Percentiles rank a stretch among this genome's conserved stretches.
Conservation (phyloP, 345 rosid genomes). For the Moringa oleifera region DNA sequence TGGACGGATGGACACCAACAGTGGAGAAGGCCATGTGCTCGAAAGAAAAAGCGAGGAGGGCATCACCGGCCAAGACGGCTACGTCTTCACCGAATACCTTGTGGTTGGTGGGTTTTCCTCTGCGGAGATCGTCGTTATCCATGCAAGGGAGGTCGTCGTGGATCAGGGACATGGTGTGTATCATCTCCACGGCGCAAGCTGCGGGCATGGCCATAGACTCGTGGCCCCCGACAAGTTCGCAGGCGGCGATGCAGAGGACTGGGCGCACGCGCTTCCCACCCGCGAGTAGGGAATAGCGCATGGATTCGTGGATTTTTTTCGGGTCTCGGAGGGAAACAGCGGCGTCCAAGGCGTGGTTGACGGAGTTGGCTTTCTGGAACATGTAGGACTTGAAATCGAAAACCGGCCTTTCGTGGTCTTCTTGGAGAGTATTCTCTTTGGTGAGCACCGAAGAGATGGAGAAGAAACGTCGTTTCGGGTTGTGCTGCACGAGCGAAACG, state of each 20-base stretch:
- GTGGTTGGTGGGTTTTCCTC: slow-evolving; percentile 92
- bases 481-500: slow-evolving; percentile 3
- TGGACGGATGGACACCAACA: slow-evolving; percentile 34
- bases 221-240: slow-evolving; percentile 77
- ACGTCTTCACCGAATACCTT: slow-evolving; percentile 76
- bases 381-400: slow-evolving; percentile 84
- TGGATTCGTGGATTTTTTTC: slow-evolving; percentile 75
- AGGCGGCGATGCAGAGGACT: slow-evolving; percentile 72
- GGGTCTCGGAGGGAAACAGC: slow-evolving; percentile 66
- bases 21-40: slow-evolving; percentile 68
- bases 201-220: slow-evolving; percentile 71
- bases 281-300: slow-evolving; percentile 91
- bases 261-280: slow-evolving; percentile 91
- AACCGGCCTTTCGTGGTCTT: slow-evolving; percentile 32
- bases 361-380: slow-evolving; percentile 44
- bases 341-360: slow-evolving; percentile 64
- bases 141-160: slow-evolving; percentile 95
- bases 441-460: slow-evolving; percentile 47
- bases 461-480: slow-evolving; percentile 21
- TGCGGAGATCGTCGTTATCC: slow-evolving; percentile 96
- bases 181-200: slow-evolving; percentile 91
- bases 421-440: slow-evolving; percentile 32
- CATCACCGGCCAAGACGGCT: slow-evolving; percentile 86
- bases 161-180: slow-evolving; percentile 91
- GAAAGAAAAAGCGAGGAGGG: slow-evolving; percentile 72